Conservation (phyloP, 305 asterid species). For the Stenogyne calaminthoides region DNA sequence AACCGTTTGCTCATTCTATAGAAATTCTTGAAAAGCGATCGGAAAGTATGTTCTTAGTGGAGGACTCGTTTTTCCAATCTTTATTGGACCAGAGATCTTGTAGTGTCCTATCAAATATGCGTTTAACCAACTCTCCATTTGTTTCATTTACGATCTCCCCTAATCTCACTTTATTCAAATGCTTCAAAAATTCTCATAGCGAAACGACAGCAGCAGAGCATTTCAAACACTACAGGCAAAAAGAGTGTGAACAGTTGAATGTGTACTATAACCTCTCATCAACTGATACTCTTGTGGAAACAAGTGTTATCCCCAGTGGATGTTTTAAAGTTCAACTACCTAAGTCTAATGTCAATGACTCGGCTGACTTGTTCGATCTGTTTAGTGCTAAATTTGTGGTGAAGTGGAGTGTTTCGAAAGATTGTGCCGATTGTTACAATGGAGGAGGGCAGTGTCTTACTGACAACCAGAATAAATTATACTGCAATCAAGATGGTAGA, state of each 20-base stretch:
- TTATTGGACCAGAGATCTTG: background rate
- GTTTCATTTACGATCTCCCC: constrained; percentile 21
- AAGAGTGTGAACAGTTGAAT: background rate
- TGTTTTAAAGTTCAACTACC: constrained; percentile 26
- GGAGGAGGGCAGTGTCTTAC: constrained; percentile 38
- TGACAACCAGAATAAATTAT: constrained; percentile 4
- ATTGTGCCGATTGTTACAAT: constrained; percentile 28
- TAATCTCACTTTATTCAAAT: constrained; percentile 24
- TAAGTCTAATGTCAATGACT: background rate
- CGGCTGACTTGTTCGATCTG: background rate
- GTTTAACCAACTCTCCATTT: background rate
- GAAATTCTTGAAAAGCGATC: background rate
- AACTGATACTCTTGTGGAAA: background rate
- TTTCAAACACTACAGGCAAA: background rate
- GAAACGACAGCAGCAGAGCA: background rate
- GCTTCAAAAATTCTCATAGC: no score
- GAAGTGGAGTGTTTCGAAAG: constrained; percentile 24
- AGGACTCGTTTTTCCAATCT: background rate
- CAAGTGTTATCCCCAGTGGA: background rate
- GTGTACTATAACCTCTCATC: constrained; percentile 21
- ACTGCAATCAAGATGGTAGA: constrained; percentile 26
- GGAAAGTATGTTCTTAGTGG: background rate
- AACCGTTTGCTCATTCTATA: background rate
- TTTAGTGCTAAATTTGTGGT: constrained; percentile 7
- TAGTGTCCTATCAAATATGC: background rate